These are phyloP conservation scores for Naegleria lovaniensis DNA, from an alignment of 208 protist genomes.

Conservation along the genomic window DNA sequence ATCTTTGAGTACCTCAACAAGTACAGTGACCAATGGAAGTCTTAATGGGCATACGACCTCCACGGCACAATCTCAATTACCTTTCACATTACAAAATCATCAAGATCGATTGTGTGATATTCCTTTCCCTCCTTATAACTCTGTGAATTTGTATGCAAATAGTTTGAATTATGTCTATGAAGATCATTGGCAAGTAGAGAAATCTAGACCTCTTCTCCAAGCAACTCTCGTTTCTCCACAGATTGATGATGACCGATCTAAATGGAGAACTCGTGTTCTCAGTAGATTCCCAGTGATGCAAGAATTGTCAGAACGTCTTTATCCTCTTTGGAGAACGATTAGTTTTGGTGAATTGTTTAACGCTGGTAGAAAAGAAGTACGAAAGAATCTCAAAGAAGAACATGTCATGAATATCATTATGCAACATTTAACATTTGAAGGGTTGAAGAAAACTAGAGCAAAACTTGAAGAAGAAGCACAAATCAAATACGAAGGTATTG, in stretches of 20 bases:
- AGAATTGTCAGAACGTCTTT: conserved; percentile 14
- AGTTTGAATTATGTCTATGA: conserved; percentile 9
- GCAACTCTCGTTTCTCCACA: background rate
- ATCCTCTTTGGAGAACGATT: conserved; percentile 20
- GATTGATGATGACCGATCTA: background rate
- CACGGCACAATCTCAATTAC: background rate
- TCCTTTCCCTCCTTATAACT: background rate
- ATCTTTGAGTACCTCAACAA: background rate
- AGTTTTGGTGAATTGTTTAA: conserved; percentile 20
- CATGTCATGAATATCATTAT: background rate
- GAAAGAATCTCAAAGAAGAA: background rate
- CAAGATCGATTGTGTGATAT: no score
- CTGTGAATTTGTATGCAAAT: background rate
- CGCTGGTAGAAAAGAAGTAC: conserved; percentile 21
- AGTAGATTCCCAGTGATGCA: background rate
- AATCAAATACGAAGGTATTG: background rate
- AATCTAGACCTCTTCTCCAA: background rate
- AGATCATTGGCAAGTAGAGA: conserved; percentile 16
- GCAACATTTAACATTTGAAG: conserved; percentile 22
- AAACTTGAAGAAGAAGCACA: background rate
- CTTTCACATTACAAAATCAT: no score
- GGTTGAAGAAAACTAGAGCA: conserved; percentile 20
- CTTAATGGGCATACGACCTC: background rate
- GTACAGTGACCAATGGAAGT: background rate
- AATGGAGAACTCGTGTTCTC: background rate